These are phyloP conservation scores for Millerozyma miso DNA, from an alignment of 805 yeast species.

Conservation along the genomic window DNA sequence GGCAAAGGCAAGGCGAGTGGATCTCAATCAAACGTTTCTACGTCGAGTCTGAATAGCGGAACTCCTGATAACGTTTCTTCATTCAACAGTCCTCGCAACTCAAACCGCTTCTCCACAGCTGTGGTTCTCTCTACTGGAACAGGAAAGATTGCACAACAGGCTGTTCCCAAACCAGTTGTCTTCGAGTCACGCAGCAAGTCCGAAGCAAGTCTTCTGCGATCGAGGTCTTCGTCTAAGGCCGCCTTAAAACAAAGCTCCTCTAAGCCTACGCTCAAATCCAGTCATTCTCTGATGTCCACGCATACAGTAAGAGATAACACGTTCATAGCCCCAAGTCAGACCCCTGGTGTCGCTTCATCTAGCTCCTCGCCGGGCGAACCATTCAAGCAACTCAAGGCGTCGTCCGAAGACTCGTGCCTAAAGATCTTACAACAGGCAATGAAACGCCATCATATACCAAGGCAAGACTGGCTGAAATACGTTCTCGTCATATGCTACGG, in stretches of 20 bases:
- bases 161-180: slow-evolving; percentile 16
- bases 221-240: neutral
- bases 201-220: slow-evolving; percentile 7
- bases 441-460: slow-evolving; percentile 73
- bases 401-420: slow-evolving; percentile 87
- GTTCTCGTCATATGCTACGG: slow-evolving; percentile 88
- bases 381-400: slow-evolving; percentile 75
- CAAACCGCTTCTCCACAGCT: slow-evolving; percentile 35
- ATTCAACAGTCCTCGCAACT: slow-evolving; percentile 22
- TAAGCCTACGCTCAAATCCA: slow-evolving; percentile 15
- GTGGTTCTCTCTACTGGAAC: slow-evolving; percentile 39
- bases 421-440: slow-evolving; percentile 84
- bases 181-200: slow-evolving; percentile 9
- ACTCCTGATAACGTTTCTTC: slow-evolving; percentile 1
- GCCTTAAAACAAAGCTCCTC: slow-evolving; percentile 7
- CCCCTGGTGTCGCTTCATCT: neutral
- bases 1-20: neutral
- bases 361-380: slow-evolving; percentile 47
- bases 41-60: neutral
- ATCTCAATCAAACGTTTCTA: neutral
- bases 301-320: slow-evolving; percentile 17
- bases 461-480: slow-evolving; percentile 82
- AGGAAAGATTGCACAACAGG: slow-evolving; percentile 33
- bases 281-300: slow-evolving; percentile 20
- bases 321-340: slow-evolving; percentile 7